Evolutionary conservation across 1,284 basidiomycete genomes (phyloP), one percentile per base, ranked within the genome.

Genomic region (Peniophora sp.): DNA sequence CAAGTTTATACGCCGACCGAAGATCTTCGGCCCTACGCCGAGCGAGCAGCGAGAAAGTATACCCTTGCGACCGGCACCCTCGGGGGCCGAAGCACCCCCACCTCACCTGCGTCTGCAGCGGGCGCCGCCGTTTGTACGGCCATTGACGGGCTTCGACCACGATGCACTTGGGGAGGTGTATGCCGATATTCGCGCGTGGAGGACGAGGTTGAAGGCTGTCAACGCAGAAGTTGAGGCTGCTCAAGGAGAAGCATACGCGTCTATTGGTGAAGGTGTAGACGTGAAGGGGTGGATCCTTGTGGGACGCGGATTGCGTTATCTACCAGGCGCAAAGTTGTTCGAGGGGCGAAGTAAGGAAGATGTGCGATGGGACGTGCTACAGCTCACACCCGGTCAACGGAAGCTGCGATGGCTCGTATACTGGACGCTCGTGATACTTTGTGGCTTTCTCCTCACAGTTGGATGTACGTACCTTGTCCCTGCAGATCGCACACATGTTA

Each of bases 271-370:
- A 45, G 87, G 88, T 3, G 70, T 71, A 20, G 67, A 72, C 43
- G 76, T 88, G 55, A 81, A 81, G 56, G 88, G 89, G 0, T 91
- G 87, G 85, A 62, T 92, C 42, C 65, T 92, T 57, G 74, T 89
- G 32, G 88, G 88, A 2, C 71, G 78, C 20, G 86, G 85, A 0
- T 61, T 90, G 51, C 64, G 77, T 48, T 75, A 75, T 56, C 63
- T 91, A n/a, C 79, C 78, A 12, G 79, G 78, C 1, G 68, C 85
- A 3, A 68, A 85, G 60, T 65, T 84, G 27, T 87, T 92, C 24
- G 81, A 87, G 58, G 88, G 88, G 1, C 69, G 83, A 44, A 81
- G 85, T 12, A 88, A 86, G 63, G 88, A 91, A 58, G 88, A 91
- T 61, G 79, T 92, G 24, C 65, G 84, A 48, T 92, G 88, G 88